Conservation (phyloP, 306 rosid genomes). For the Vicia villosa region DNA sequence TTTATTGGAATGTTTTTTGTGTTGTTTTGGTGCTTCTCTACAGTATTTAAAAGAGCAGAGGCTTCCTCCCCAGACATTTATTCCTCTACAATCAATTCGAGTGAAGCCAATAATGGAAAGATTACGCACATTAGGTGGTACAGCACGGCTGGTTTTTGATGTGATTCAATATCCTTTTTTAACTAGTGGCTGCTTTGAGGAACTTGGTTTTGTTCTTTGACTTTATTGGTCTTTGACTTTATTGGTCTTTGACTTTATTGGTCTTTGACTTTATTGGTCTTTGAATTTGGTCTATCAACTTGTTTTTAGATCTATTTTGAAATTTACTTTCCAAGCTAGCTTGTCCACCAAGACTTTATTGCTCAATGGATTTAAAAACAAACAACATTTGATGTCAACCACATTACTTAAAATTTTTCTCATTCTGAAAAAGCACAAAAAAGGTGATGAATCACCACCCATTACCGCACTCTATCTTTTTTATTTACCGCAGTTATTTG, state of each 20-base stretch:
- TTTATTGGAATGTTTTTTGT: constrained; percentile 28
- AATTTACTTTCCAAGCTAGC: constrained; percentile 20
- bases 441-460: not conserved
- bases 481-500: not conserved
- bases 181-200: constrained; percentile 27
- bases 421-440: constrained; percentile 17
- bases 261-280: constrained; percentile 24
- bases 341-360: constrained; percentile 19
- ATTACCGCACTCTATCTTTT: constrained; percentile 8
- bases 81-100: constrained; percentile 95
- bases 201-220: constrained; percentile 30
- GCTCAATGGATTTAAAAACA: constrained; percentile 14
- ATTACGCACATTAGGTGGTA: constrained; percentile 83
- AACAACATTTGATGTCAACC: constrained; percentile 3
- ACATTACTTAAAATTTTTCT: constrained; percentile 12
- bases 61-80: constrained; percentile 99
- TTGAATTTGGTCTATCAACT: constrained; percentile 19
- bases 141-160: constrained; percentile 85
- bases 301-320: constrained; percentile 4
- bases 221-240: constrained; percentile 25
- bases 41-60: constrained; percentile 99
- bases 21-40: constrained; percentile 32
- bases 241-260: constrained; percentile 27
- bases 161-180: constrained; percentile 94
- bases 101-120: constrained; percentile 94